These are phyloP conservation scores for Pholiota adiposa DNA, from an alignment of 1,284 basidiomycete species.

Conservation along the genomic window DNA sequence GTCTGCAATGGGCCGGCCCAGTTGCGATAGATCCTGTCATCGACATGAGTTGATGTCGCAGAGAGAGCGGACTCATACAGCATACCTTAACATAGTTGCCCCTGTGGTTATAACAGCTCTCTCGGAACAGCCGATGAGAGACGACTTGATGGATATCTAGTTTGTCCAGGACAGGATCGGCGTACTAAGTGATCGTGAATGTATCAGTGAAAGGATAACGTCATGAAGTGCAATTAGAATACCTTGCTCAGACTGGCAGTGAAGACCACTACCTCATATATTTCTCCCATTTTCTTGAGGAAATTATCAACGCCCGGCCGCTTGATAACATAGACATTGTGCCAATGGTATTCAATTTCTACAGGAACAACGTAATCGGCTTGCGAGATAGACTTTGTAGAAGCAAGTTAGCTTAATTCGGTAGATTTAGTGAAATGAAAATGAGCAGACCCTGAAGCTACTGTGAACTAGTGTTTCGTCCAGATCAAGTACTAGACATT, in stretches of 20 bases:
- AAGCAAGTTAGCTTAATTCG: slow-evolving; percentile 13
- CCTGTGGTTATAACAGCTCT: slow-evolving; percentile 98
- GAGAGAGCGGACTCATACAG: slow-evolving; percentile 8
- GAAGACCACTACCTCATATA: slow-evolving; percentile 98
- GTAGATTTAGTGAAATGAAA: background rate
- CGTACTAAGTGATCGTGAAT: slow-evolving; percentile 82
- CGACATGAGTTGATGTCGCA: slow-evolving; percentile 11
- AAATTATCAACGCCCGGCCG: slow-evolving; percentile 98
- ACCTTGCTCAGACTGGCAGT: slow-evolving; percentile 99
- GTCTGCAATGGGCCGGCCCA: slow-evolving; percentile 91
- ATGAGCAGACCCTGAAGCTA: slow-evolving; percentile 78
- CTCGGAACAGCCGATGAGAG: slow-evolving; percentile 94
- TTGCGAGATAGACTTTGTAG: slow-evolving; percentile 82
- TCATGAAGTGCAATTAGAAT: slow-evolving; percentile 4
- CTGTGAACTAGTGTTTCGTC: slow-evolving; percentile 96
- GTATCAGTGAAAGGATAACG: background rate
- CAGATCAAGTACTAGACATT: slow-evolving; percentile 93
- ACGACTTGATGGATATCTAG: slow-evolving; percentile 93
- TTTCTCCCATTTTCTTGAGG: slow-evolving; percentile 94
- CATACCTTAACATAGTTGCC: slow-evolving; percentile 98
- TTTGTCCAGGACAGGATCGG: slow-evolving; percentile 97
- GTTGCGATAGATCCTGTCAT: slow-evolving; percentile 89
- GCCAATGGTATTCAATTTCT: slow-evolving; percentile 97
- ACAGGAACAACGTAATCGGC: slow-evolving; percentile 99
- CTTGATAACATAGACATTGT: slow-evolving; percentile 99